A percentile compares a stretch with the other conserved stretches of the same genome.
Evolutionary conservation across 345 rosid species (phyloP).

Genomic region (Heritiera littoralis): DNA sequence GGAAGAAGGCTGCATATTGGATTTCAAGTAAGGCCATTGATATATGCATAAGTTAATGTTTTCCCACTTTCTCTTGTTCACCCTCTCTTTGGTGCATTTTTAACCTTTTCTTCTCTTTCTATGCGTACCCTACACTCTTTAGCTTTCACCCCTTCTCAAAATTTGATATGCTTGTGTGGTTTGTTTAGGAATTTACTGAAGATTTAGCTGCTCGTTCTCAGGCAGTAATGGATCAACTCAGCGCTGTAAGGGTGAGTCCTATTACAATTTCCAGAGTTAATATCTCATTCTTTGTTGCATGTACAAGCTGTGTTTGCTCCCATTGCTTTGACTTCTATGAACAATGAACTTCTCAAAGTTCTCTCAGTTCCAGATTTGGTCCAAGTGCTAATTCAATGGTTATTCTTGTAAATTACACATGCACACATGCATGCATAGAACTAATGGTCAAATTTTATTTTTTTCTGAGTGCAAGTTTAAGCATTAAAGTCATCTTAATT

Average conservation of each 20-base stretch:
- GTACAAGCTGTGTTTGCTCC: not conserved
- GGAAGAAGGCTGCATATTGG: conserved; percentile 97
- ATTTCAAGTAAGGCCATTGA: conserved; percentile 54
- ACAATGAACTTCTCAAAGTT: not conserved
- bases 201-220: conserved; percentile 81
- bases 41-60: not conserved
- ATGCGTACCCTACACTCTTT: conserved; percentile 1
- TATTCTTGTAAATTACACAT: not conserved
- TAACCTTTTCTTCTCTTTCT: not conserved
- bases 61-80: not conserved
- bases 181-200: conserved; percentile 70
- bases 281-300: conserved; percentile 22
- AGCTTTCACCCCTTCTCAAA: not conserved
- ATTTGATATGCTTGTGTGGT: conserved; percentile 11
- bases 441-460: not conserved
- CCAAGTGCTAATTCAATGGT: not conserved
- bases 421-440: not conserved
- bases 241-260: conserved; percentile 55
- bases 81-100: not conserved
- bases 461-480: not conserved
- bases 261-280: conserved; percentile 9
- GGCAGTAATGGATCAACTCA: conserved; percentile 56
- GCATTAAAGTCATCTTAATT: not conserved
- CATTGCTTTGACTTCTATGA: not conserved
- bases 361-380: not conserved